Conservation (phyloP, 495 filamentous ascomycete species). For the Margaritispora aquatica region DNA sequence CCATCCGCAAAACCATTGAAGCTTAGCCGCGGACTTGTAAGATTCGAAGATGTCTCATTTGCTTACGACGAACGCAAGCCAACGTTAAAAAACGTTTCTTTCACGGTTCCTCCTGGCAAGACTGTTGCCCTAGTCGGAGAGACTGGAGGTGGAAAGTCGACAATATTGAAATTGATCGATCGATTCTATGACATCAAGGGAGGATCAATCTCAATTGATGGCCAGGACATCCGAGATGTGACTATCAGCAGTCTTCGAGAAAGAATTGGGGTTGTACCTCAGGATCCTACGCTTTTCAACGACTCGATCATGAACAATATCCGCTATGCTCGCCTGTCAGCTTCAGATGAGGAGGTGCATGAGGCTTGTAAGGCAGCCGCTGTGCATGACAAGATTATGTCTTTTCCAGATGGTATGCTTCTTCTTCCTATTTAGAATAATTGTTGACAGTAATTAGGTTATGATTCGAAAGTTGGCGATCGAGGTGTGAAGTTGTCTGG, state of each 20-base stretch:
- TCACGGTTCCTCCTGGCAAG: conserved; percentile 51
- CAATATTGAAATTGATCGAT: conserved; percentile 64
- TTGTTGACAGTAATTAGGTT: conserved; percentile 25
- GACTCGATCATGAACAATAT: conserved; percentile 70
- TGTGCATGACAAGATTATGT: conserved; percentile 62
- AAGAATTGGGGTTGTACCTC: conserved; percentile 66
- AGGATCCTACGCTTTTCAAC: conserved; percentile 65
- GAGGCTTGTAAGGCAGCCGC: conserved; percentile 64
- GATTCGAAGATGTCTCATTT: conserved; percentile 61
- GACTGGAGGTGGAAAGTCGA: conserved; percentile 72
- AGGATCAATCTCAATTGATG: conserved; percentile 66
- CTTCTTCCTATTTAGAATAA: conserved; percentile 12
- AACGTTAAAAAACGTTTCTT: conserved; percentile 58
- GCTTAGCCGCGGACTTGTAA: conserved; percentile 52
- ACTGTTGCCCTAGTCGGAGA: conserved; percentile 73
- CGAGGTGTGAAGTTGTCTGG: conserved; percentile 58
- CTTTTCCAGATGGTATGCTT: conserved; percentile 46
- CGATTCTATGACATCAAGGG: conserved; percentile 62
- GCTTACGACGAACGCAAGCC: conserved; percentile 64
- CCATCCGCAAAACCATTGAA: conserved; percentile 48
- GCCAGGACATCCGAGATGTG: conserved; percentile 64
- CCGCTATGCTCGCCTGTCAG: conserved; percentile 56
- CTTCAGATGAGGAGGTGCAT: conserved; percentile 57
- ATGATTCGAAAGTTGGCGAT: conserved; percentile 37
- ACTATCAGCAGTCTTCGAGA: conserved; percentile 59